Base-by-base conservation (phyloP, 2,329 filamentous ascomycete genomes). In the Sporothrix protearum region DNA sequence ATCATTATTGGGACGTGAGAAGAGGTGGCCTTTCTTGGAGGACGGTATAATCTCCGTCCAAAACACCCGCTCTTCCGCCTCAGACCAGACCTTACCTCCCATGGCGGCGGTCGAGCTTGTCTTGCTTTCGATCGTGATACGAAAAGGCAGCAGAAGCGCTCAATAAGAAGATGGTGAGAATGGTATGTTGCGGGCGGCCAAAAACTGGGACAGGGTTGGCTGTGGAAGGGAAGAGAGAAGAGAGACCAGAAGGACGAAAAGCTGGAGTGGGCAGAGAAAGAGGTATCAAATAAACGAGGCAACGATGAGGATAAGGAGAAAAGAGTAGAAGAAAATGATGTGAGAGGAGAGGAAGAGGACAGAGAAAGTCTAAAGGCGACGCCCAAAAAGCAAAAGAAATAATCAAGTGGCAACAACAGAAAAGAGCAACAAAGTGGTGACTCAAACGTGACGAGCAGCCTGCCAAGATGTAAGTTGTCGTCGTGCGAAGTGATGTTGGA, bases 1-100 rank as follows among this genome's bases (percentile, higher is more conserved):
- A 8, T 73, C 47, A 8, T 73, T n/a, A 2, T 12, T 14, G 5
- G 67, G 73, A 1, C 73, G 51, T 9, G 61, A 47, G 33, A 76
- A 67, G 0, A 76, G 75, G 1, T 76, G 49, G 2, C 76, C 74
- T 70, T 78, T 78, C 36, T 76, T 76, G 0, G 78, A 79, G 10
- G 73, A 68, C 2, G 77, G 76, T 6, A 79, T 72, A 22, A 80
- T 75, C 6, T 72, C 12, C 1, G 51, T 71, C 86, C 85, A 88
- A 75, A 86, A 87, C 73, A 82, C 77, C 0, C 75, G 71, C 76
- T 88, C 86, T 73, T 88, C 86, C 0, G 80, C 77, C 0, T 71
- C 71, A 0, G 83, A 82, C 86, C 86, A 88, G 5, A 82, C 78
- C 73, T 82, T 86, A 30, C 85, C 85, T 5, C 82, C 84, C 85